These are phyloP conservation scores for Hypoxylon lenormandii DNA, from an alignment of 495 filamentous ascomycete species.

Conservation along the genomic window DNA sequence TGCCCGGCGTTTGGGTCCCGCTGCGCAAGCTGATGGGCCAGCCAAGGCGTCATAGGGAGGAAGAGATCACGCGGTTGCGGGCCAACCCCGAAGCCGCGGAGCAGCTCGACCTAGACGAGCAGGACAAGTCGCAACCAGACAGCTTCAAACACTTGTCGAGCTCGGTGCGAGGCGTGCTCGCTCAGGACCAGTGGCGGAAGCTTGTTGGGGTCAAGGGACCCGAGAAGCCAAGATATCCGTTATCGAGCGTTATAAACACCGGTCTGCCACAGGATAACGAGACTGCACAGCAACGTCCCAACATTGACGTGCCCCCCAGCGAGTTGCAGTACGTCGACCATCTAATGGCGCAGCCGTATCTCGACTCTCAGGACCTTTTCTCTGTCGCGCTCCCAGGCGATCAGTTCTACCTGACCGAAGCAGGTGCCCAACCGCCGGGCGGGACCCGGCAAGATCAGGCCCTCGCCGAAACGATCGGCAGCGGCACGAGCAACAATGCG, in stretches of 20 bases:
- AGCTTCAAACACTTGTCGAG: conserved; percentile 56
- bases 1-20: conserved; percentile 76
- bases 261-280: conserved; percentile 25
- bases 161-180: conserved; percentile 52
- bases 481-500: conserved; percentile 5
- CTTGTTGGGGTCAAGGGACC: conserved; percentile 55
- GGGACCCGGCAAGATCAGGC: conserved; percentile 10
- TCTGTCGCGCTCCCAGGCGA: conserved; percentile 36
- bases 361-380: conserved; percentile 48
- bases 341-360: conserved; percentile 53
- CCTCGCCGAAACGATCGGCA: conserved; percentile 25
- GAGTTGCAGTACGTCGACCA: conserved; percentile 51
- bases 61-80: conserved; percentile 59
- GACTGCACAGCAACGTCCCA: neutral
- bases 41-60: conserved; percentile 67
- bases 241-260: neutral
- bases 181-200: conserved; percentile 60
- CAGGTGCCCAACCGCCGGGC: conserved; percentile 27
- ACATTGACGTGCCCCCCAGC: conserved; percentile 16
- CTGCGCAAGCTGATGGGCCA: conserved; percentile 77
- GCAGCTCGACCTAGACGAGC: conserved; percentile 57
- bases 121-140: conserved; percentile 49
- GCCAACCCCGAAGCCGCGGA: conserved; percentile 57
- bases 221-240: conserved; percentile 15
- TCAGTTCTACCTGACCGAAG: conserved; percentile 35